Evolutionary conservation across 495 filamentous ascomycete genomes (phyloP).

Genomic region (Clavariopsis aquatica): DNA sequence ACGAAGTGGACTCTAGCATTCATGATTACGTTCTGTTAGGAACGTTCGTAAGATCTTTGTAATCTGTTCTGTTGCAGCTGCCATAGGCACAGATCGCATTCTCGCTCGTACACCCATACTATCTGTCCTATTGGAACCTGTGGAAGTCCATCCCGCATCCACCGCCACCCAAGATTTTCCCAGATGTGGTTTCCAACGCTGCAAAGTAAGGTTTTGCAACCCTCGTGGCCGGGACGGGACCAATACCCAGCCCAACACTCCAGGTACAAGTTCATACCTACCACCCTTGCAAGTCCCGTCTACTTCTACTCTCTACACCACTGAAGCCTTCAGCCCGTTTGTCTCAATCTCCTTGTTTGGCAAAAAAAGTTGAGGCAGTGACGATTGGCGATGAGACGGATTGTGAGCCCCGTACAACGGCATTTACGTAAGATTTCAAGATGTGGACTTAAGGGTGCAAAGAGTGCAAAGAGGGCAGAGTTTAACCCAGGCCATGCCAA

Average conservation of each 20-base stretch:
- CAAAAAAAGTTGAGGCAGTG: slow-evolving; percentile 35
- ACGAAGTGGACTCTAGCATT: too few species aligned
- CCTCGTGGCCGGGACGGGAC: slow-evolving; percentile 69
- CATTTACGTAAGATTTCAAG: slow-evolving; percentile 45
- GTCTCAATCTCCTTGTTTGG: slow-evolving; percentile 45
- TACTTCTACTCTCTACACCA: slow-evolving; percentile 77
- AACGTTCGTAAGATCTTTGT: slow-evolving; percentile 83
- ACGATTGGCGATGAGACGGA: slow-evolving; percentile 45
- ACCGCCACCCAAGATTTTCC: slow-evolving; percentile 45
- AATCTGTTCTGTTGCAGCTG: too few species aligned
- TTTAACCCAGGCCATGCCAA: slow-evolving; percentile 23
- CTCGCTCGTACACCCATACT: slow-evolving; percentile 70
- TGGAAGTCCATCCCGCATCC: slow-evolving; percentile 47
- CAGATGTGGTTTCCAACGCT: slow-evolving; percentile 60
- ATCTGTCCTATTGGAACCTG: slow-evolving; percentile 62
- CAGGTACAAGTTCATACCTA: slow-evolving; percentile 64
- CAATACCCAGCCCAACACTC: slow-evolving; percentile 44
- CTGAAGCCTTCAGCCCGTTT: slow-evolving; percentile 79
- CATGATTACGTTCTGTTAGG: too few species aligned
- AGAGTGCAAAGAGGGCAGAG: slow-evolving; percentile 45
- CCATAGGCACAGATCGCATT: slow-evolving; percentile 87
- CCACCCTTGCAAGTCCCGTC: slow-evolving; percentile 68
- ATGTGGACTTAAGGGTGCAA: slow-evolving; percentile 44
- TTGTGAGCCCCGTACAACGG: slow-evolving; percentile 44
- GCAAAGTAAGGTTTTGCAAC: slow-evolving; percentile 57